A percentile compares a stretch with the other conserved stretches of the same genome.
Evolutionary conservation across 2,329 filamentous ascomycete species (phyloP).

Genomic region (Colletotrichum agaves): DNA sequence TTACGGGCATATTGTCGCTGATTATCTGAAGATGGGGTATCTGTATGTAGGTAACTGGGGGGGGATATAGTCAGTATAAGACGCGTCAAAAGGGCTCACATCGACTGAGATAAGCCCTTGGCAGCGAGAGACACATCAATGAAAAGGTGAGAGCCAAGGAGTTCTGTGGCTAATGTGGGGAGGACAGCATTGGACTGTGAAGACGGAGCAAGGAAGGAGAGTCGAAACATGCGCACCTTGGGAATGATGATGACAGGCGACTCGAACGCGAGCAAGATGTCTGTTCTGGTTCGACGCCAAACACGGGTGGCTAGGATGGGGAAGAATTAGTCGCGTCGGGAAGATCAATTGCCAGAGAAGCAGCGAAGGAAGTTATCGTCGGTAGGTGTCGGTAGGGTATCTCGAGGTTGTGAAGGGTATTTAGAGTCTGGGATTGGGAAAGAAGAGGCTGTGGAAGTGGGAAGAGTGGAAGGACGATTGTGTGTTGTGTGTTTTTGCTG

Average conservation of each 20-base stretch:
- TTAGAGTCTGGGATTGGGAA: background rate
- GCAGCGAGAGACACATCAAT: slow-evolving; percentile 2
- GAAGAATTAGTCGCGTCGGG: slow-evolving; percentile 27
- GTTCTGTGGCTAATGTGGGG: background rate
- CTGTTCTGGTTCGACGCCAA: slow-evolving; percentile 31
- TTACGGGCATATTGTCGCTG: slow-evolving; percentile 51
- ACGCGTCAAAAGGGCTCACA: slow-evolving; percentile 25
- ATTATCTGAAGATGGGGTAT: slow-evolving; percentile 23
- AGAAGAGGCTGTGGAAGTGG: slow-evolving; percentile 31
- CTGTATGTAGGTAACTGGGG: slow-evolving; percentile 17
- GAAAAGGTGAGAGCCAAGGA: slow-evolving; percentile 9
- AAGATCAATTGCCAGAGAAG: slow-evolving; percentile 21
- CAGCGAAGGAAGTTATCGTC: background rate
- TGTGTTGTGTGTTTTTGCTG: slow-evolving; percentile 37
- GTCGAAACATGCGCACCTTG: slow-evolving; percentile 32
- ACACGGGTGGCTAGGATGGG: slow-evolving; percentile 12
- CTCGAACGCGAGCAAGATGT: slow-evolving; percentile 29
- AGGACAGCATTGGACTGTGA: background rate
- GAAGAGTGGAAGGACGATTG: slow-evolving; percentile 24
- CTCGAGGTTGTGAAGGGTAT: background rate
- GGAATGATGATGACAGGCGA: slow-evolving; percentile 35
- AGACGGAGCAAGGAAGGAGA: background rate
- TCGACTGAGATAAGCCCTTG: background rate
- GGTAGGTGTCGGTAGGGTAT: slow-evolving; percentile 13
- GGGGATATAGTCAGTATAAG: slow-evolving; percentile 22